These are phyloP conservation scores for Aspergillus clavatus DNA, from an alignment of 2,329 filamentous ascomycete species.

Conservation along the genomic window DNA sequence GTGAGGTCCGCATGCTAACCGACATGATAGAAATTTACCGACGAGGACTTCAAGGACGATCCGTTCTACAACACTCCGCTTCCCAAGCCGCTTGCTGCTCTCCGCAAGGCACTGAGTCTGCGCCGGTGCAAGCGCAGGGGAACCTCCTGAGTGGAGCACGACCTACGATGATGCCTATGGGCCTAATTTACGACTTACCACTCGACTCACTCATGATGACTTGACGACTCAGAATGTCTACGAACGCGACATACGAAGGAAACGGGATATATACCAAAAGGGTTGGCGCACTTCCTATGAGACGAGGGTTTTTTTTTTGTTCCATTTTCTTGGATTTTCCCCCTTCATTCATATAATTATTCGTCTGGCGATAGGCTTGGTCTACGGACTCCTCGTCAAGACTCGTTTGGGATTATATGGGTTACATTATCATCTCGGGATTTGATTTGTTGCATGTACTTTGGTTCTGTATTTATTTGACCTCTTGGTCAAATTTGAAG, in stretches of 20 bases:
- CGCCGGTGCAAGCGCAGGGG: conserved; percentile 17
- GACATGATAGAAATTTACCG: conserved; percentile 33
- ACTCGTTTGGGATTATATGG: too few species aligned
- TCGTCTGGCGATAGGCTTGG: neutral
- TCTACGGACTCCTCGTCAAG: too few species aligned
- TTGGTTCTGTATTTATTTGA: too few species aligned
- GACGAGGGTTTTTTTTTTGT: neutral
- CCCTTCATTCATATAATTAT: neutral
- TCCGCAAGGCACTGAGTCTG: conserved; percentile 26
- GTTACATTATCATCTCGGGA: too few species aligned
- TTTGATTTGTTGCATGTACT: too few species aligned
- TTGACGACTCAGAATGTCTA: neutral
- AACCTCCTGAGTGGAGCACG: conserved; percentile 7
- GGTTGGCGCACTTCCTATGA: neutral
- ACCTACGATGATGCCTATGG: neutral
- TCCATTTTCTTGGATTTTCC: neutral
- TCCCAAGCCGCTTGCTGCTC: conserved; percentile 25
- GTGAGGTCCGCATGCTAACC: conserved; percentile 9
- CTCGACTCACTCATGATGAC: neutral
- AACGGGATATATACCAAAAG: neutral
- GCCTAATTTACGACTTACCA: neutral
- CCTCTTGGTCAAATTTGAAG: too few species aligned
- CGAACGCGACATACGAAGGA: neutral
- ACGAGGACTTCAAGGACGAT: conserved; percentile 39
- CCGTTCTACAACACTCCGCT: conserved; percentile 33